A percentile compares a stretch with the other conserved stretches of the same genome.
phyloP scores from a whole-genome alignment of 176 grass and related monocot species.

The Chloris gayana region DNA sequence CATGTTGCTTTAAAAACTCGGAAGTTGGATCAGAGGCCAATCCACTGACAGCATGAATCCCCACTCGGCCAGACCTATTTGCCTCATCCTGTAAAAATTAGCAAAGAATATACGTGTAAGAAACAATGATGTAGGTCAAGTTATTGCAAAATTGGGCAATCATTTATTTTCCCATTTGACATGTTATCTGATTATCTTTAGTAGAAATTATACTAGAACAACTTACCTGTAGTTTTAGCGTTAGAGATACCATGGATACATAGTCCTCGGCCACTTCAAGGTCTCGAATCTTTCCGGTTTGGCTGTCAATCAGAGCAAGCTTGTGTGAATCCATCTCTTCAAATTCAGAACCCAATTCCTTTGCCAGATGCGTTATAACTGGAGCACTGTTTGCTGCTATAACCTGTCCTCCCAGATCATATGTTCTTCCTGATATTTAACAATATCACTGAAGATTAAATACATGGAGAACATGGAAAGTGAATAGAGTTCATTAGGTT shows the following conservation, averaged over 20 bases:
- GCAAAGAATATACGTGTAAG: conserved; percentile 2
- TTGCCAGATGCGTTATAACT: conserved; percentile 73
- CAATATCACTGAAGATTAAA: conserved; percentile 4
- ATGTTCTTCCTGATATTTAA: conserved; percentile 53
- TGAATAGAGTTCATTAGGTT: conserved; percentile 1
- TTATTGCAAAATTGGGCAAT: not conserved
- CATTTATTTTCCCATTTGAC: conserved; percentile 2
- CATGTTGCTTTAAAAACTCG: conserved; percentile 60
- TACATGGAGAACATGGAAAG: conserved; percentile 3
- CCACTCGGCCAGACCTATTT: conserved; percentile 50
- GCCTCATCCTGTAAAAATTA: conserved; percentile 65
- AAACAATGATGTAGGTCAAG: not conserved
- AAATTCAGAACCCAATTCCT: conserved; percentile 73
- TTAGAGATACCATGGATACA: conserved; percentile 70
- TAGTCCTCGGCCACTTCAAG: conserved; percentile 81
- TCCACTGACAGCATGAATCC: conserved; percentile 56
- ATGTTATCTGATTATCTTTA: conserved; percentile 20
- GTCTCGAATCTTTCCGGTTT: conserved; percentile 57
- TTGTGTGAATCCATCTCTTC: conserved; percentile 79
- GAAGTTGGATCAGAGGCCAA: conserved; percentile 65
- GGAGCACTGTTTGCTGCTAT: conserved; percentile 87
- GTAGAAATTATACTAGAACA: conserved; percentile 21
- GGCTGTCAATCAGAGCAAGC: conserved; percentile 73
- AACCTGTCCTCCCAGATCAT: conserved; percentile 82
- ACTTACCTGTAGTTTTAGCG: conserved; percentile 62